Conservation (phyloP, 495 filamentous ascomycete genomes). For the Haplographium delicatum region DNA sequence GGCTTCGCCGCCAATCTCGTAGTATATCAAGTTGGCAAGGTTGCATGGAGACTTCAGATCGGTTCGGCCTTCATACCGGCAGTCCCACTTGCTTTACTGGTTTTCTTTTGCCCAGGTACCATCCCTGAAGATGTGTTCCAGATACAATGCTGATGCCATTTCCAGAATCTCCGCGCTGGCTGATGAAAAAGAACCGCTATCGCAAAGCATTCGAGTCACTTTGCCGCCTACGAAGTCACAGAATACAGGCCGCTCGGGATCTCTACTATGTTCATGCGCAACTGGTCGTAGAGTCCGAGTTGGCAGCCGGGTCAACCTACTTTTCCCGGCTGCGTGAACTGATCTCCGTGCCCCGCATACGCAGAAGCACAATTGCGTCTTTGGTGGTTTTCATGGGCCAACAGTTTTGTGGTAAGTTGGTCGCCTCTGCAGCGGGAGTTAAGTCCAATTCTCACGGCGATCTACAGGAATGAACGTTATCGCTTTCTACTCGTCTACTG, state of each 20-base stretch:
- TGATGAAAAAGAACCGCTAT: conserved; percentile 33
- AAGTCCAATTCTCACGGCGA: background rate
- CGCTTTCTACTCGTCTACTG: conserved; percentile 74
- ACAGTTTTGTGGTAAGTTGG: conserved; percentile 60
- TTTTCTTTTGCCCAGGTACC: conserved; percentile 72
- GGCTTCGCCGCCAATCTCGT: conserved; percentile 67
- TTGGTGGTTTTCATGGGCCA: conserved; percentile 71
- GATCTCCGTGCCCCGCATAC: conserved; percentile 53
- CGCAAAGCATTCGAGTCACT: conserved; percentile 63
- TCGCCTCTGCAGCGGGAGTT: conserved; percentile 35
- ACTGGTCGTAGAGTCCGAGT: conserved; percentile 37
- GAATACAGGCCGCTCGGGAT: conserved; percentile 68
- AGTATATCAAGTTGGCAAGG: conserved; percentile 44
- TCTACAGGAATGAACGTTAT: too few species aligned
- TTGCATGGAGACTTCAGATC: conserved; percentile 74
- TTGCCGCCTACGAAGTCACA: conserved; percentile 53
- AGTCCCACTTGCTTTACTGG: conserved; percentile 56
- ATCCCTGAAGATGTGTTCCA: too few species aligned
- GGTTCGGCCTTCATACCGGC: conserved; percentile 75
- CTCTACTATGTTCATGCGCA: conserved; percentile 67
- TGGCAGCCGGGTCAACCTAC: conserved; percentile 41
- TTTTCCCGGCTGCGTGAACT: conserved; percentile 48
- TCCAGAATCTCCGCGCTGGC: conserved; percentile 57
- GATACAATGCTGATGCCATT: too few species aligned
- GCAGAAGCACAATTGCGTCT: conserved; percentile 52